Percentiles rank a stretch among this genome's conserved stretches.
Conservation (phyloP, 257 asterid species). For the Solanum pinnatisectum region DNA sequence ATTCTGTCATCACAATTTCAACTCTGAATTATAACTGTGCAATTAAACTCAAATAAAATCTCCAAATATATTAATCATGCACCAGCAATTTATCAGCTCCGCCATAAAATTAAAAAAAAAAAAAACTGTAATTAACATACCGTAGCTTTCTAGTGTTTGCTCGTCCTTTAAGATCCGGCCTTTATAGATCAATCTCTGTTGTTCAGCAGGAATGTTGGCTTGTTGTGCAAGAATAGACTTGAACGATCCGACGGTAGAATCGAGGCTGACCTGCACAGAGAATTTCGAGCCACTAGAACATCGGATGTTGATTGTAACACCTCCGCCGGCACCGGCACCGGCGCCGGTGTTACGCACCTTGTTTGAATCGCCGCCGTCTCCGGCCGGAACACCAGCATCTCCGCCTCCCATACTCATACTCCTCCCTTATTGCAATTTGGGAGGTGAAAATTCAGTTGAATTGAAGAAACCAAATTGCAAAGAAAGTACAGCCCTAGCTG, state of each 20-base stretch:
- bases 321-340: conserved; percentile 7
- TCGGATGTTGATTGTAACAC: conserved; percentile 34
- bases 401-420: background rate
- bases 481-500: background rate
- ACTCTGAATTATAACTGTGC: background rate
- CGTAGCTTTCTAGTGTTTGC: conserved; percentile 43
- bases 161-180: conserved; percentile 65
- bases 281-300: conserved; percentile 43
- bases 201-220: conserved; percentile 35
- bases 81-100: background rate
- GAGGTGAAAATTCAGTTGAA: background rate
- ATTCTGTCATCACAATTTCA: background rate
- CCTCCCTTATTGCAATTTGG: background rate
- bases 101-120: background rate
- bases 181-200: conserved; percentile 52
- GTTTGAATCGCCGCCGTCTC: background rate
- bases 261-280: conserved; percentile 25
- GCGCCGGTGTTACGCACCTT: background rate
- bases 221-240: conserved; percentile 32
- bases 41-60: background rate
- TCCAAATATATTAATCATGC: background rate
- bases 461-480: background rate
- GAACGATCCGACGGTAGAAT: conserved; percentile 37
- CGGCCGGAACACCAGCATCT: background rate
- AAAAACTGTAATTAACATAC: conserved; percentile 4